Base-by-base conservation (phyloP, 2,329 filamentous ascomycete genomes). In the Microdochium bolleyi region DNA sequence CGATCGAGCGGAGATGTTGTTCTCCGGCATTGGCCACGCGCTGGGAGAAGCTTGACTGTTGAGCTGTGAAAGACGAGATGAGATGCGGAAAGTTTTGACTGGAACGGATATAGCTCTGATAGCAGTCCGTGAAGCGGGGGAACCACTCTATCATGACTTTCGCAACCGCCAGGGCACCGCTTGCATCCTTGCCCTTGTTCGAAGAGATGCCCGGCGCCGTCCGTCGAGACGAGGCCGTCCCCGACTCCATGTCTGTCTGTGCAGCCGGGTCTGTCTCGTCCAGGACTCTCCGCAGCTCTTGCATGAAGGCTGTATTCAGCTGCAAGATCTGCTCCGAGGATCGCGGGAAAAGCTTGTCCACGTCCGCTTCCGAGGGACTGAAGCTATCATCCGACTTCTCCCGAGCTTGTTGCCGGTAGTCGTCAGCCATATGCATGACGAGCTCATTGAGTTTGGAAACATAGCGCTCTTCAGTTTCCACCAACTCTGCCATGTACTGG, bases 391-490 rank as follows among this genome's bases (percentile, higher is more conserved):
- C 65, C 13, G 74, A 68, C 60, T 79, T 79, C 27, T 72, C 73
- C 60, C 78, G 83, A 3, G 87, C 85, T 56, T 84, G 86, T 50
- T 85, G 74, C 30, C 88, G 84, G 61, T 95, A 92, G 56, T 95
- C 88, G 52, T 83, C 82, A 24, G 90, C 90, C 27, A 96, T 83
- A 54, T 86, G 83, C 57, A 88, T 83, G 44, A 96, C 87, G 55
- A 99, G 72, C 59, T 94, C 88, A 56, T 88, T 83, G 53, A 99
- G 72, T 68, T 97, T 96, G 61, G 81, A 79, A 44, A 99, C 90
- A 69, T 97, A 99, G 67, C 89, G 86, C 65, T 94, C 90, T 67
- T 99, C 94, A 0, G 94, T 99, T 62, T 95, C 89, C 32, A 96
- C 82, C 55, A 97, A 73, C 67, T 99, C 94, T 54, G 83, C 85